Percentiles rank a stretch among this genome's conserved stretches.
Evolutionary conservation across 345 rosid genomes (phyloP).

Genomic region (Crucihimalaya himalaica): DNA sequence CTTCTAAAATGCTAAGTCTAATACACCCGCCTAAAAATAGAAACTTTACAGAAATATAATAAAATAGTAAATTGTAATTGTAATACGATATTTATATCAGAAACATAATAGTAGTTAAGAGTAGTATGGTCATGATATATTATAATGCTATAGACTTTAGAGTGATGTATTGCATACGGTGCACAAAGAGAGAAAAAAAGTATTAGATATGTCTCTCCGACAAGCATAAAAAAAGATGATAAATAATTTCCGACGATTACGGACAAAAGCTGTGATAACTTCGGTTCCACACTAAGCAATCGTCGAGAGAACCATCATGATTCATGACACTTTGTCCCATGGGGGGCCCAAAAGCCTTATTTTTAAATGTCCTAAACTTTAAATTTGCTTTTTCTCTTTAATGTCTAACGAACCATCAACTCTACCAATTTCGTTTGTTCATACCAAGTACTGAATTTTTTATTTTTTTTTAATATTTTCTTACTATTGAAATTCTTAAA

Average conservation of each 20-base stretch:
- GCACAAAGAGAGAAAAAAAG: not conserved
- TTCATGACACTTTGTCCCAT: constrained; percentile 24
- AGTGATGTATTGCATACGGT: not conserved
- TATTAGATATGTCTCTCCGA: not conserved
- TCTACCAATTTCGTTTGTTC: not conserved
- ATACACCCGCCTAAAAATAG: not conserved
- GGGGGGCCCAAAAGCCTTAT: constrained; percentile 16
- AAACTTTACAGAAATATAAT: not conserved
- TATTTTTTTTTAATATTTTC: too few relatives aligned
- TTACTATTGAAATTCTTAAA: not conserved
- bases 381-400: constrained; percentile 10
- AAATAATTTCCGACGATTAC: constrained; percentile 32
- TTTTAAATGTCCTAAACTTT: not conserved
- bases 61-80: too few relatives aligned
- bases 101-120: too few relatives aligned
- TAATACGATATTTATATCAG: too few relatives aligned
- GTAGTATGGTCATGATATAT: too few relatives aligned
- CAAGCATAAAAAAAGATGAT: not conserved
- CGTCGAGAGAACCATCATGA: constrained; percentile 17
- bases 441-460: not conserved
- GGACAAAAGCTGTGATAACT: constrained; percentile 34
- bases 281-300: constrained; percentile 38
- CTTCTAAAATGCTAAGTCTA: too few relatives aligned
- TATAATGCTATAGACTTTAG: not conserved
- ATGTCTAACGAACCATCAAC: constrained; percentile 24